Evolutionary conservation across 1,284 basidiomycete genomes (phyloP).

Genomic region (Cryptococcus sp.): DNA sequence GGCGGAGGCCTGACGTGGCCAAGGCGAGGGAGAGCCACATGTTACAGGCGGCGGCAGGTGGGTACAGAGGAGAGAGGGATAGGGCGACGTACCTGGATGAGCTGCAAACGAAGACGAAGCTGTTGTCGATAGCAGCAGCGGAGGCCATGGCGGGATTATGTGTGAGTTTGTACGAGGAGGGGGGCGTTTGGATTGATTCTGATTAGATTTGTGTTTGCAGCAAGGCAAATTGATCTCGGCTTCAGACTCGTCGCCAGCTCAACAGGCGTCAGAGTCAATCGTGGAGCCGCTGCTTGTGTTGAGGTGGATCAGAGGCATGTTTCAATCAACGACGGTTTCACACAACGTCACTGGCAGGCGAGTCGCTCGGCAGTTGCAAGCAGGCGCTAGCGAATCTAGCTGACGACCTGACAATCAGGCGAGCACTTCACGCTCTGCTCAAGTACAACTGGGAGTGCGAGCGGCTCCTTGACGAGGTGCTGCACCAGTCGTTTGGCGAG

Average conservation of each 20-base stretch:
- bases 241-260: conserved; percentile 35
- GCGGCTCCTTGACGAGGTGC: conserved; percentile 65
- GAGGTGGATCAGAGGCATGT: conserved; percentile 53
- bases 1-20: conserved; percentile 67
- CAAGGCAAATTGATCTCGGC: conserved; percentile 44
- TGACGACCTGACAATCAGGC: conserved; percentile 53
- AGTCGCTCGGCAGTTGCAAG: conserved; percentile 1
- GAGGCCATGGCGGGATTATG: conserved; percentile 82
- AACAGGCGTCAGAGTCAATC: conserved; percentile 36
- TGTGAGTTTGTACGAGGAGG: conserved; percentile 55
- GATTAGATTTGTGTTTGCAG: conserved; percentile 10
- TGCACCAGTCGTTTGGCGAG: conserved; percentile 69
- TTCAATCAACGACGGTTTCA: conserved; percentile 41
- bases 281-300: conserved; percentile 51
- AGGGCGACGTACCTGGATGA: conserved; percentile 57
- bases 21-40: conserved; percentile 72
- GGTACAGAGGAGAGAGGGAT: conserved; percentile 54
- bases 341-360: conserved; percentile 50
- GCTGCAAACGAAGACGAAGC: conserved; percentile 68
- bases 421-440: conserved; percentile 72
- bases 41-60: conserved; percentile 64
- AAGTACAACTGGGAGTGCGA: conserved; percentile 60
- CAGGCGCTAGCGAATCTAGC: background rate
- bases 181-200: background rate
- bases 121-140: conserved; percentile 71